Conservation (phyloP, 2,329 filamentous ascomycete genomes). For the Colletotrichum chrysophilum region DNA sequence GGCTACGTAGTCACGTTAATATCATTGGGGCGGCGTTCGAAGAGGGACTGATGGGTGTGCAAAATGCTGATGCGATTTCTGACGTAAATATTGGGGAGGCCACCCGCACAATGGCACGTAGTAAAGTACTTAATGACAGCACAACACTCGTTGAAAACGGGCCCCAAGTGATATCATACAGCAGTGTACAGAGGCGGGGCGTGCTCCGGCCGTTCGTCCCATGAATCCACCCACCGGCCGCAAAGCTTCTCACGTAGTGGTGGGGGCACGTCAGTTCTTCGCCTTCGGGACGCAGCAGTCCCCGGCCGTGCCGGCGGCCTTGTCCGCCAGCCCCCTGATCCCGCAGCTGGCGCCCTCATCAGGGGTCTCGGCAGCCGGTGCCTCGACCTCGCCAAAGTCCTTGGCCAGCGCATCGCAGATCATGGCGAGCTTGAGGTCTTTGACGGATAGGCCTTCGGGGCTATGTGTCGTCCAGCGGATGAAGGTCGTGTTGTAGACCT, state of each 20-base stretch:
- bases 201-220: neutral
- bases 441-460: conserved; percentile 67
- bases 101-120: conserved; percentile 17
- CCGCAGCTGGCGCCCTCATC: conserved; percentile 35
- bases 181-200: neutral
- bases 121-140: conserved; percentile 20
- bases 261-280: conserved; percentile 36
- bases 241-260: neutral
- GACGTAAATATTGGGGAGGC: conserved; percentile 20
- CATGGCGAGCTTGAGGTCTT: conserved; percentile 66
- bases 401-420: conserved; percentile 65
- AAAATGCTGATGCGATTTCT: neutral
- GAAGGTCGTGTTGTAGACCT: conserved; percentile 74
- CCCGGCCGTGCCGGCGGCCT: conserved; percentile 48
- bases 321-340: conserved; percentile 50
- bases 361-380: neutral
- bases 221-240: neutral
- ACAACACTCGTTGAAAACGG: neutral
- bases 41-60: conserved; percentile 17
- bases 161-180: neutral
- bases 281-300: conserved; percentile 59
- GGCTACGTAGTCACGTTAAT: conserved; percentile 14
- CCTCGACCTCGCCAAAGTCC: conserved; percentile 60
- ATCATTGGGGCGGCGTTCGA: conserved; percentile 22
- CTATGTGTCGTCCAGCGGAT: conserved; percentile 78